Base-by-base conservation (phyloP, 2,329 filamentous ascomycete genomes). In the Venturia asperata region DNA sequence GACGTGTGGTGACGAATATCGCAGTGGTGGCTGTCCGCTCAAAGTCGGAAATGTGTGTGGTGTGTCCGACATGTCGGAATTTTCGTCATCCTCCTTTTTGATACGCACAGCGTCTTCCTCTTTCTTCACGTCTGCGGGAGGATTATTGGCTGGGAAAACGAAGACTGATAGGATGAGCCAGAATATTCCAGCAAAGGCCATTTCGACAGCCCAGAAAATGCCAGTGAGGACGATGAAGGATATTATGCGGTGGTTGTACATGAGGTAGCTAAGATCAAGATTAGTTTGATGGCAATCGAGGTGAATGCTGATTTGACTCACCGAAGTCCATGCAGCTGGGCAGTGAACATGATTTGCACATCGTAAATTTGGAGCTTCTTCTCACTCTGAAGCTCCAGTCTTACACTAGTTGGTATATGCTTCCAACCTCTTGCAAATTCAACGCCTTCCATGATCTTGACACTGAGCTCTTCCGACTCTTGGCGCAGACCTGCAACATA, bases 191-290 rank as follows among this genome's bases (percentile, higher is more conserved):
- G 89, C 84, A 52, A 87, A 88, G 0, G 85, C 68, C 71, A 95
- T 81, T 72, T 93, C 91, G 15, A 85, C 84, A 1, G 79, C 73
- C 91, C 92, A 97, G 75, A 97, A 97, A 0, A 84, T 70, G 0
- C 79, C 75, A 0, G 87, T 90, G 70, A 92, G 89, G 0, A 87
- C 71, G 0, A 89, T 63, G 66, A 91, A 92, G 5, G 86, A 86
- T 1, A 85, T 74, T 43, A 94, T 71, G 15, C 89, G 85, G 77
- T 93, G 88, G 67, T 91, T 87, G 71, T 94, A 94, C 90, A 99
- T 96, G 65, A 92, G 71, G 85, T 89, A 94, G 61, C 89, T 81
- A 66, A 21, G 10, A 13, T 27, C 5, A 24, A 4, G 5, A 21
- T 52, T 21, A 64, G 19, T 52, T 10, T 15, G 4, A 9, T 41